These are phyloP conservation scores for Psidium guajava DNA, from an alignment of 345 rosid species.

Conservation along the genomic window DNA sequence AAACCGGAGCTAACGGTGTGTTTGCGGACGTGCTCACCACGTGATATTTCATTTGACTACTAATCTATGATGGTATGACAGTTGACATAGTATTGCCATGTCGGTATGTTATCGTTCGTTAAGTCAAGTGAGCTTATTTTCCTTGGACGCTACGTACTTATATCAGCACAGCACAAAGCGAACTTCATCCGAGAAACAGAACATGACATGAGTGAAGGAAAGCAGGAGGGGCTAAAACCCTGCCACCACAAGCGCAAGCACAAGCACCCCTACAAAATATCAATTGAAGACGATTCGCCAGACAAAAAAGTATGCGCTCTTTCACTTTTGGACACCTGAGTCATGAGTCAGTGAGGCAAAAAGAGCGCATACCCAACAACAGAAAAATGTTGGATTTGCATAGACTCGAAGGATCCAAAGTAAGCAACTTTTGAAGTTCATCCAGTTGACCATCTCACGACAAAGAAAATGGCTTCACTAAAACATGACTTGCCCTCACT, in stretches of 20 bases:
- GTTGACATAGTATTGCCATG: no score
- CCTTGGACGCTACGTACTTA: background rate
- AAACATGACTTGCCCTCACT: background rate
- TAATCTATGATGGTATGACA: no score
- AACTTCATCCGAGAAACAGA: background rate
- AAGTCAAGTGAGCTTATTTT: background rate
- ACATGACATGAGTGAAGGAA: background rate
- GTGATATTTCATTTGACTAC: no score
- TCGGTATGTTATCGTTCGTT: background rate
- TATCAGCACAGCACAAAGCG: background rate
- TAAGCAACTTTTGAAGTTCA: background rate
- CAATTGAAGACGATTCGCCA: background rate
- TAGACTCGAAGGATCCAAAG: background rate
- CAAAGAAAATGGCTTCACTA: background rate
- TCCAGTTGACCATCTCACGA: background rate
- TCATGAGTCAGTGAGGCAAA: background rate
- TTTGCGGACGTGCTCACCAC: background rate
- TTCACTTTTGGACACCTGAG: background rate
- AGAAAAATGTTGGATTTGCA: background rate
- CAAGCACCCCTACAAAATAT: background rate
- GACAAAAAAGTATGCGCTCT: background rate
- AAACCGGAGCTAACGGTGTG: background rate
- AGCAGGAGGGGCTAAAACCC: background rate
- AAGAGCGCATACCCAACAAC: background rate
- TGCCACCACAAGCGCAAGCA: background rate